These are phyloP conservation scores for Heimioporus punctisporus DNA, from an alignment of 1,284 basidiomycete species.

Conservation along the genomic window DNA sequence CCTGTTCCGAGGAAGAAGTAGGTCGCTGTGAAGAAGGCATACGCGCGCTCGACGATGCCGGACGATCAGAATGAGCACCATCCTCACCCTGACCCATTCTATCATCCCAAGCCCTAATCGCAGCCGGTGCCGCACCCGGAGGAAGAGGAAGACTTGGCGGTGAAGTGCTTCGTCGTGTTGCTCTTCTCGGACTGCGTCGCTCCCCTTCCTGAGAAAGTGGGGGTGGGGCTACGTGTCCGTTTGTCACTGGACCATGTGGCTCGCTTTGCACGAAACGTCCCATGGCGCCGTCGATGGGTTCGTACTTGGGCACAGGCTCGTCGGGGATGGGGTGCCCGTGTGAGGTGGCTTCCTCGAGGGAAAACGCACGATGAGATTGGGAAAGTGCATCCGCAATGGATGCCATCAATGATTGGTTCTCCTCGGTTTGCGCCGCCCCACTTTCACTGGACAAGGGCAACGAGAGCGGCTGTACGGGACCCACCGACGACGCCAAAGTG, in stretches of 20 bases:
- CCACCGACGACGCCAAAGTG: not conserved
- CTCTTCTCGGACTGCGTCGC: constrained; percentile 19
- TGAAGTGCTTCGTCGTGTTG: constrained; percentile 29
- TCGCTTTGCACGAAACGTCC: constrained; percentile 13
- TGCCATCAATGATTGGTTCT: constrained; percentile 48
- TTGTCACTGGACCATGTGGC: constrained; percentile 19
- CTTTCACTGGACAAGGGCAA: constrained; percentile 8
- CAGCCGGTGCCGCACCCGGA: constrained; percentile 37
- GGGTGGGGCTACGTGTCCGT: constrained; percentile 14
- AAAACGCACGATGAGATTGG: constrained; percentile 23
- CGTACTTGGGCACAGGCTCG: constrained; percentile 32
- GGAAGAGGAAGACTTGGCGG: constrained; percentile 35
- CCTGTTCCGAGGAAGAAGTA: constrained; percentile 37
- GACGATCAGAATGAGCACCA: constrained; percentile 38
- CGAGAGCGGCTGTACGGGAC: constrained; percentile 8
- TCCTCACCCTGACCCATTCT: constrained; percentile 29
- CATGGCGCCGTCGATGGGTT: constrained; percentile 8
- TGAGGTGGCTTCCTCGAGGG: constrained; percentile 26
- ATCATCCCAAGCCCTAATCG: constrained; percentile 33
- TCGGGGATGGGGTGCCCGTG: constrained; percentile 15
- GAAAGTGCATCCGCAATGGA: constrained; percentile 54
- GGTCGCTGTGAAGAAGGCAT: constrained; percentile 32
- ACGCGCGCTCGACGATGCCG: constrained; percentile 33
- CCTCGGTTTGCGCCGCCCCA: constrained; percentile 15
- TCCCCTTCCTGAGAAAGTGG: constrained; percentile 13